Percentiles rank a stretch among this genome's conserved stretches.
These are phyloP conservation scores for Medicago truncatula DNA, from an alignment of 306 rosid genomes.

Conservation along the genomic window MtrunA17r5.0-ANR NC_053044.1:56315001-56315500, in stretches of 20 bases:
- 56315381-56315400: conserved; percentile 23
- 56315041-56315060: conserved; percentile 49
- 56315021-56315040: conserved; percentile 66
- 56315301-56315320: conserved; percentile 20
- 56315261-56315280: conserved; percentile 17
- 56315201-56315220: not conserved
- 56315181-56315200: not conserved
- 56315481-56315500: conserved; percentile 68
- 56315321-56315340: not conserved
- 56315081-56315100: conserved; percentile 57
- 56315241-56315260: conserved; percentile 9
- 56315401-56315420: conserved; percentile 22
- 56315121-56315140: conserved; percentile 11
- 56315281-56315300: conserved; percentile 5
- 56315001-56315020: conserved; percentile 90
- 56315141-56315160: conserved; percentile 10
- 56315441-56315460: conserved; percentile 66
- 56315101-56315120: conserved; percentile 30
- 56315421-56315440: conserved; percentile 32
- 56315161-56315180: not conserved
- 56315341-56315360: conserved; percentile 1
- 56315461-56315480: conserved; percentile 96
- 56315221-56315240: conserved; percentile 5
- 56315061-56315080: conserved; percentile 51
- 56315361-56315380: not conserved